Evolutionary conservation across 2,329 filamentous ascomycete genomes (phyloP), one percentile per base, ranked within the genome.

Genomic region (Metarhizium rileyi): DNA sequence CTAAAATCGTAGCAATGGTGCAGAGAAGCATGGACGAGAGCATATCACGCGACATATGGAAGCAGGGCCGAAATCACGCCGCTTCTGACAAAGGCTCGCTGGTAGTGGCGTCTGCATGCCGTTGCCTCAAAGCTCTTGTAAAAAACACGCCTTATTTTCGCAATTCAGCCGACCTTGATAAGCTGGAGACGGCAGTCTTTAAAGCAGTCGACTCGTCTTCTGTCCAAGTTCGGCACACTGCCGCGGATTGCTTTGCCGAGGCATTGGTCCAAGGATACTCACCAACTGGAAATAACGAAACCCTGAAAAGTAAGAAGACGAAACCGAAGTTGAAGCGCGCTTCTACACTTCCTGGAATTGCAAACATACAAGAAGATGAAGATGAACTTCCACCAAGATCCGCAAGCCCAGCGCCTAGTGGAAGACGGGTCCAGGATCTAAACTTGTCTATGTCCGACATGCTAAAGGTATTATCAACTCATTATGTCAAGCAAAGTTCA

Each of bases 41-140:
- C 49, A 75, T 90, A 35, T 87, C 87, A n/a, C 82, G 90, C 61
- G 90, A 96, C 64, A 80, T 94, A 16, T 97, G 90, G 89, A 98
- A 96, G 67, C 87, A 91, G 64, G 85, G 83, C 25, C 83, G 93
- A 54, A 88, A 77, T 65, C 78, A 86, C 57, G 86, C 86, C 26
- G 76, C 82, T 0, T 76, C 75, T 52, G 94, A 98, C 66, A 97
- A 93, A 67, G 87, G 89, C 4, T 76, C 82, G 3, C 75, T 95
- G 30, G 90, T 91, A 7, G 81, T 95, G 63, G 78, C 85, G 16
- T 80, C 82, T 50, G 86, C 88, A 8, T 94, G 87, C 60, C 82
- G 82, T 56, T 94, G 88, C 62, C 70, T 98, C 54, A 84, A 86
- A 61, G 75, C 82, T 49, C 71, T 97, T 45, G 71, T 86, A 22